Evolutionary conservation across 768 basidiomycete genomes (phyloP).

Genomic region (Auriscalpium vulgare): DNA sequence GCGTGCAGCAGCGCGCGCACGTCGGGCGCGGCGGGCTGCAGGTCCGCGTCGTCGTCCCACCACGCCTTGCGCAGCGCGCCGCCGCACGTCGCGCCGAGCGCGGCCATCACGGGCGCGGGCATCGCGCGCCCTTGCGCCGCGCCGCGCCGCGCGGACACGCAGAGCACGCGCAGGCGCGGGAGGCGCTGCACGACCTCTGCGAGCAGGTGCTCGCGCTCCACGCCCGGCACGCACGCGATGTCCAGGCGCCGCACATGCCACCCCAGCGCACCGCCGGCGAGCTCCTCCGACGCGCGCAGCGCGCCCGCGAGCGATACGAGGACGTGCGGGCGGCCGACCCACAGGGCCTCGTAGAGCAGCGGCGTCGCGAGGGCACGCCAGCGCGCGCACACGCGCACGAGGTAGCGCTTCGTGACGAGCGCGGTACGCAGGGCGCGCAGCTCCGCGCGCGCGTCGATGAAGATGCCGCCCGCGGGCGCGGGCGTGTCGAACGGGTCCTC

Average conservation of each 20-base stretch:
- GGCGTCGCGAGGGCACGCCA: slow-evolving; percentile 3
- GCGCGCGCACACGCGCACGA: slow-evolving; percentile 1
- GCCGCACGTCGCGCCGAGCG: background rate
- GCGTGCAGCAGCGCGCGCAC: background rate
- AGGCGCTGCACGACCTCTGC: background rate
- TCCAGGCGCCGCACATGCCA: background rate
- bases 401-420: background rate
- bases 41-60: background rate
- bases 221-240: background rate
- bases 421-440: background rate
- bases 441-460: background rate
- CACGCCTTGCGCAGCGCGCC: background rate
- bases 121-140: background rate
- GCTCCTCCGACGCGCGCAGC: background rate
- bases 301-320: background rate
- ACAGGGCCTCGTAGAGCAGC: background rate
- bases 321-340: background rate
- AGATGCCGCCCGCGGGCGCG: background rate
- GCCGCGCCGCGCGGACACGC: background rate
- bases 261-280: background rate
- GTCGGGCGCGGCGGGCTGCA: background rate
- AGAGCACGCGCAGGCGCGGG: background rate
- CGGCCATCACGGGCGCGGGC: background rate
- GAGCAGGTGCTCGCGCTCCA: background rate
- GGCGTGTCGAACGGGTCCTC: background rate